Conservation (phyloP, 2,329 filamentous ascomycete genomes). For the Diplodia sapinea region DNA sequence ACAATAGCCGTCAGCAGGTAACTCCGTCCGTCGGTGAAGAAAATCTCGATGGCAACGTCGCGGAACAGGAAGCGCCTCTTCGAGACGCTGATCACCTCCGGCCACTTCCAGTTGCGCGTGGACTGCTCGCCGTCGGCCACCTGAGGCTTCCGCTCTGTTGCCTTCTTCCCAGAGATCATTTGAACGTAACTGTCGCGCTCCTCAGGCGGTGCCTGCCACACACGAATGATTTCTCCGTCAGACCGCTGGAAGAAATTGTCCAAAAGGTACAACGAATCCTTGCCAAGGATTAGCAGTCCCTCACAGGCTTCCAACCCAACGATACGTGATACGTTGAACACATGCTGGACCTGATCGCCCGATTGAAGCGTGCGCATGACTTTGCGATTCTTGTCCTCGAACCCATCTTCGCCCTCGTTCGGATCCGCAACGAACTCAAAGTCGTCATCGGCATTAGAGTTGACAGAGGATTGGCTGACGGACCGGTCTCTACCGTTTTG, state of each 20-base stretch:
- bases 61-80: conserved; percentile 95
- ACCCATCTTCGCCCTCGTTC: conserved; percentile 80
- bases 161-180: conserved; percentile 76
- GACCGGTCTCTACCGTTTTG: conserved; percentile 44
- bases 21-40: conserved; percentile 95
- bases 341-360: conserved; percentile 88
- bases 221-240: conserved; percentile 95
- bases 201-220: conserved; percentile 88
- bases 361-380: conserved; percentile 93
- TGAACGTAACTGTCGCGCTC: conserved; percentile 95
- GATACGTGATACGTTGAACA: conserved; percentile 94
- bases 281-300: conserved; percentile 90
- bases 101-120: conserved; percentile 90
- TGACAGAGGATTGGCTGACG: conserved; percentile 50
- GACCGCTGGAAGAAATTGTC: conserved; percentile 95
- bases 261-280: conserved; percentile 89
- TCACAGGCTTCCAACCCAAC: conserved; percentile 93
- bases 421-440: conserved; percentile 97
- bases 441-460: conserved; percentile 74
- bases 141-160: conserved; percentile 38
- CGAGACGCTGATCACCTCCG: conserved; percentile 91
- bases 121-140: conserved; percentile 70
- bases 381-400: conserved; percentile 97
- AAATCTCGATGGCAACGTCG: conserved; percentile 94
- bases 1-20: conserved; percentile 89